Conservation (phyloP, 2,329 filamentous ascomycete genomes). For the Curvularia eragrostidis region DNA sequence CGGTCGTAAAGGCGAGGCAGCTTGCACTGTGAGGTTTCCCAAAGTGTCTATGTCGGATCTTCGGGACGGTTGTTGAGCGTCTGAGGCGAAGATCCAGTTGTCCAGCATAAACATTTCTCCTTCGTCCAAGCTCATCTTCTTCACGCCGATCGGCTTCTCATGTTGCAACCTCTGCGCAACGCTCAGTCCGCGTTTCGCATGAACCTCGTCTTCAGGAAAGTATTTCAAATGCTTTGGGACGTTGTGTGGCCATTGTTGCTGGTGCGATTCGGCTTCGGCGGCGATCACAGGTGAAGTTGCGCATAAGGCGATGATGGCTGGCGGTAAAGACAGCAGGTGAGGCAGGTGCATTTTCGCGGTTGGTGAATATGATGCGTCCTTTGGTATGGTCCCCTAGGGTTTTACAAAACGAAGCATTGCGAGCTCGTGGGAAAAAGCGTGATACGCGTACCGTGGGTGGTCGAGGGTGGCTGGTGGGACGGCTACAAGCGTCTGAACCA, state of each 20-base stretch:
- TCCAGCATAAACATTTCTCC: constrained; percentile 77
- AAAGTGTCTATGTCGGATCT: constrained; percentile 18
- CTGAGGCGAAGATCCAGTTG: constrained; percentile 62
- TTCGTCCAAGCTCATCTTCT: constrained; percentile 74
- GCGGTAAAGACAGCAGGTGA: constrained; percentile 41
- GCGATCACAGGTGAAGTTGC: constrained; percentile 20
- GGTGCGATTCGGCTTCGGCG: constrained; percentile 31
- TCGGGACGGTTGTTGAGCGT: constrained; percentile 13
- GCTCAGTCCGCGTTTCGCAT: constrained; percentile 52
- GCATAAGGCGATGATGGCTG: constrained; percentile 39
- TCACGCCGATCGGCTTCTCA: constrained; percentile 66
- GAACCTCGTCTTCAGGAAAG: constrained; percentile 56
- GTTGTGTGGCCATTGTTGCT: constrained; percentile 54
- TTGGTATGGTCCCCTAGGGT: constrained; percentile 9
- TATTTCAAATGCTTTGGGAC: constrained; percentile 55
- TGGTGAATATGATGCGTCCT: not conserved
- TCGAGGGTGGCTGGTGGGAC: constrained; percentile 43
- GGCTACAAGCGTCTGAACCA: constrained; percentile 23
- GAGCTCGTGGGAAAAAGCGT: constrained; percentile 7
- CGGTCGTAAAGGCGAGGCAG: constrained; percentile 37
- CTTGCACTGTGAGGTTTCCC: constrained; percentile 33
- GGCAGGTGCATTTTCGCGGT: constrained; percentile 34
- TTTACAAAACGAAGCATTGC: constrained; percentile 25
- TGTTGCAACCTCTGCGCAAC: constrained; percentile 49
- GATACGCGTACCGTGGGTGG: constrained; percentile 7